Percentiles rank a stretch among this genome's conserved stretches.
Evolutionary conservation across 352 stramenopile genomes (phyloP).

Genomic region (Pythium vanterpoolii): DNA sequence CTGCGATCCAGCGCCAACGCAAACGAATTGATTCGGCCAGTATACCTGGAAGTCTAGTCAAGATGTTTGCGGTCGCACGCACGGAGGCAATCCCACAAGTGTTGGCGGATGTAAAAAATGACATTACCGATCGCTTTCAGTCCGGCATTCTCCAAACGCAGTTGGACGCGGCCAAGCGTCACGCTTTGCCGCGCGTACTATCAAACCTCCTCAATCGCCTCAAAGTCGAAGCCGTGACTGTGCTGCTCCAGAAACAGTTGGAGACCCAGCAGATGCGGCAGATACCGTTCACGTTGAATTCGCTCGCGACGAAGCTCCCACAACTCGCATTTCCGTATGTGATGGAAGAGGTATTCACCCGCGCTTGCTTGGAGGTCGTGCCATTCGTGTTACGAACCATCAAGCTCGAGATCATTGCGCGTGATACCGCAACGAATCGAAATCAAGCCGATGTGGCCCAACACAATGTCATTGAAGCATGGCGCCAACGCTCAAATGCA

Average conservation of each 20-base stretch:
- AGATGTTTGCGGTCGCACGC: constrained; percentile 43
- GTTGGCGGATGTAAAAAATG: constrained; percentile 52
- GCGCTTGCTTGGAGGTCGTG: constrained; percentile 58
- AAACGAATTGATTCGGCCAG: constrained; percentile 40
- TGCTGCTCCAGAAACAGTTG: constrained; percentile 42
- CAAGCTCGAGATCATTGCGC: constrained; percentile 56
- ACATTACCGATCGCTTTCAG: constrained; percentile 54
- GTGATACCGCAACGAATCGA: constrained; percentile 38
- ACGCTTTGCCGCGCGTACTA: constrained; percentile 55
- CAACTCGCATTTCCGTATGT: constrained; percentile 60
- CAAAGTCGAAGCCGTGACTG: constrained; percentile 46
- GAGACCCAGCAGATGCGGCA: constrained; percentile 35
- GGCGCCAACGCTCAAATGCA: constrained; percentile 25
- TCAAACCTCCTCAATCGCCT: constrained; percentile 45
- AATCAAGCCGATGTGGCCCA: constrained; percentile 37
- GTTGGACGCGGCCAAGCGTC: constrained; percentile 20
- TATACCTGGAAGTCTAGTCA: constrained; percentile 43
- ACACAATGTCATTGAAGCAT: constrained; percentile 49
- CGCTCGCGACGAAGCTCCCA: constrained; percentile 38
- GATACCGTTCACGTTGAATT: constrained; percentile 46
- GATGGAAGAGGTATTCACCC: constrained; percentile 51
- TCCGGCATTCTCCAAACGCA: constrained; percentile 37
- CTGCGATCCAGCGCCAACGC: constrained; percentile 41
- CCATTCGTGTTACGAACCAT: constrained; percentile 56
- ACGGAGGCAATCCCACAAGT: constrained; percentile 61